Percentiles rank a stretch among this genome's conserved stretches.
Conservation (phyloP, 2,329 filamentous ascomycete species). For the Colletotrichum sp. region DNA sequence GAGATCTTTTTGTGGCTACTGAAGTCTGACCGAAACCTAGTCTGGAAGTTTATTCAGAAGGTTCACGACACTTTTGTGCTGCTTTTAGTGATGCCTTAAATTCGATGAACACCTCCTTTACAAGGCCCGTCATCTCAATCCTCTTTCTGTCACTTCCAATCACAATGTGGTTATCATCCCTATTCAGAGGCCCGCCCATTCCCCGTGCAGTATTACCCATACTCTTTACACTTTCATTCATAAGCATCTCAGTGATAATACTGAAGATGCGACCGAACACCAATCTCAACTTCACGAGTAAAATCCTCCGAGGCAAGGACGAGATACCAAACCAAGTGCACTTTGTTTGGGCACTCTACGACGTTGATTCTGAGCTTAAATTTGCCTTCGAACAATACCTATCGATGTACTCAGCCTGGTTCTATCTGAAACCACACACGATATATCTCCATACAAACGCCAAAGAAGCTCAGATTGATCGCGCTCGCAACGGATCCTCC, state of each 20-base stretch:
- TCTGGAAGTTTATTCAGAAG: neutral
- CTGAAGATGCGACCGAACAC: neutral
- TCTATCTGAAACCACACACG: neutral
- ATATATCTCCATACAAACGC: neutral
- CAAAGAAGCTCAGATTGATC: neutral
- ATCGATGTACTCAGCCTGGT: neutral
- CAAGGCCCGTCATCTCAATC: neutral
- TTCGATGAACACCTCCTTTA: neutral
- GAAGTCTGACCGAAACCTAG: neutral
- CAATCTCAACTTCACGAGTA: neutral
- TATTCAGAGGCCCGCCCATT: neutral
- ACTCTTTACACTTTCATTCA: neutral
- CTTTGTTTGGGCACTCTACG: neutral
- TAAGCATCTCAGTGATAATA: neutral
- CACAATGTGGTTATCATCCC: neutral
- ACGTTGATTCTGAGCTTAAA: neutral
- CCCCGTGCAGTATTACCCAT: neutral
- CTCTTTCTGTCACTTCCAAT: neutral
- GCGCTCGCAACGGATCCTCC: neutral
- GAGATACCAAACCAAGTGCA: neutral
- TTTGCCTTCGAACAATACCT: neutral
- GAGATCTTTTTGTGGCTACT: neutral
- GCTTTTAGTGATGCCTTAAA: neutral
- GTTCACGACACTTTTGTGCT: neutral
- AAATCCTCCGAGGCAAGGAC: neutral